A percentile compares a stretch with the other conserved stretches of the same genome.
Evolutionary conservation across 148 eudicot species (phyloP).

Genomic region (Rhododendron henanense): DNA sequence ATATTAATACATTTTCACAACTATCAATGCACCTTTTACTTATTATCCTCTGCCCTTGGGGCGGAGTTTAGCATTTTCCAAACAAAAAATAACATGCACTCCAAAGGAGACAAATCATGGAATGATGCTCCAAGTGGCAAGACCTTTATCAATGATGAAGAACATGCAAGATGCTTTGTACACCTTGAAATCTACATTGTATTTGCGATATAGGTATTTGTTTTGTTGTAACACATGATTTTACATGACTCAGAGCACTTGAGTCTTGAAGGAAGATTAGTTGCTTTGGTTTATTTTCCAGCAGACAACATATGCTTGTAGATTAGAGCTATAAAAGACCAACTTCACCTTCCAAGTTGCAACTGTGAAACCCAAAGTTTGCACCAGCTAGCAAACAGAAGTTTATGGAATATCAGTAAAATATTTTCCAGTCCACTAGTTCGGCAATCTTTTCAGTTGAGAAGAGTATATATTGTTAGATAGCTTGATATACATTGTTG

Average conservation of each 20-base stretch:
- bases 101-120: neutral
- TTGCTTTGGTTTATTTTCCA: neutral
- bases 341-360: neutral
- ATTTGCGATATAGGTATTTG: neutral
- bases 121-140: neutral
- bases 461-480: neutral
- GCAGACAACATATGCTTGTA: neutral
- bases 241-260: neutral
- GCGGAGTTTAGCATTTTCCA: no score
- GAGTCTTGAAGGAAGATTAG: neutral
- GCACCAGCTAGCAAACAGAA: neutral
- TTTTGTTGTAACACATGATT: neutral
- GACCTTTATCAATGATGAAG: neutral
- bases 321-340: neutral
- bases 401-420: neutral
- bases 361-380: neutral
- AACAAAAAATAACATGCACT: neutral
- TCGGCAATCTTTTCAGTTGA: neutral
- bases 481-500: no score
- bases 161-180: neutral
- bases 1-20: no score
- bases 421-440: neutral
- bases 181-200: neutral
- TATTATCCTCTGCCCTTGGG: no score
- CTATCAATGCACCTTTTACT: no score